Evolutionary conservation across 164 flowering plant species (phyloP).

Genomic region (Paratinospora sagittata): DNA sequence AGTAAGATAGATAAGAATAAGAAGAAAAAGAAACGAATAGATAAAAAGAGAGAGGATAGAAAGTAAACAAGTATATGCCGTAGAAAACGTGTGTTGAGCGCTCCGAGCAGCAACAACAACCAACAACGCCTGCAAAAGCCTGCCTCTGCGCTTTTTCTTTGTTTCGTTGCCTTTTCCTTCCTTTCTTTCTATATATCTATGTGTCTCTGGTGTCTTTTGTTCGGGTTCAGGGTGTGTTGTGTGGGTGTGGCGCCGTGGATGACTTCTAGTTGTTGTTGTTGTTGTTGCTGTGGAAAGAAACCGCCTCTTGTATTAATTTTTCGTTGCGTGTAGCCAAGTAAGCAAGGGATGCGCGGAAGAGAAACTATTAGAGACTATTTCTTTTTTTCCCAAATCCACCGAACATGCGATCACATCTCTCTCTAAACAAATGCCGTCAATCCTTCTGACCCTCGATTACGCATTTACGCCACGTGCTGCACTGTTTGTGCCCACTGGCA

Average conservation of each 20-base stretch:
- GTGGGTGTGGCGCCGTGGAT: background rate
- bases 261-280: constrained; percentile 1
- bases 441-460: background rate
- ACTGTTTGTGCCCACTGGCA: background rate
- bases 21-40: background rate
- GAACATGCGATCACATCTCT: background rate
- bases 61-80: too few relatives aligned
- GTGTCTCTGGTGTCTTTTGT: background rate
- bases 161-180: background rate
- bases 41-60: background rate
- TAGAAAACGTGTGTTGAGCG: background rate
- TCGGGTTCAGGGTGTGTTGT: background rate
- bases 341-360: background rate
- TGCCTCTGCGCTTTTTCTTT: too few relatives aligned
- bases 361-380: too few relatives aligned
- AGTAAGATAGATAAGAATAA: too few relatives aligned
- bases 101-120: background rate
- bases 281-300: background rate
- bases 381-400: background rate
- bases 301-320: constrained; percentile 2
- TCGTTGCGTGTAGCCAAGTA: background rate
- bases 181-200: background rate
- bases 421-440: background rate
- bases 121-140: too few relatives aligned
- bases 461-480: background rate